phyloP scores from a whole-genome alignment of 305 asterid genomes.

The Solanum hybrid region DNA sequence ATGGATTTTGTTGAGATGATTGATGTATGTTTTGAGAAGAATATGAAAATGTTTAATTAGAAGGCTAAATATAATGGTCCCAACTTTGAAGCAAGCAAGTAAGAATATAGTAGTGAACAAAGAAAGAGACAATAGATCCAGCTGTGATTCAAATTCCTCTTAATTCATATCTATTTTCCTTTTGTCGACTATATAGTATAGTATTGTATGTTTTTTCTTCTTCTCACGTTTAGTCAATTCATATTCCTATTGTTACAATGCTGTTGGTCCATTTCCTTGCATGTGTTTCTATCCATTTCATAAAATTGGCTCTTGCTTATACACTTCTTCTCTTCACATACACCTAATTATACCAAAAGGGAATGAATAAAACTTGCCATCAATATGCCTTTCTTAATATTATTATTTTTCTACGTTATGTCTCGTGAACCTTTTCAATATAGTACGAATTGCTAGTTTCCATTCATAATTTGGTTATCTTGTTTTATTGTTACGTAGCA shows the following conservation, averaged over 20 bases:
- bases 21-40: not conserved
- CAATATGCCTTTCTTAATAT: not conserved
- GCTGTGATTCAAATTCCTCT: slow-evolving; percentile 31
- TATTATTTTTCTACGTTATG: not conserved
- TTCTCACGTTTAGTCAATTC: slow-evolving; percentile 46
- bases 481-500: not conserved
- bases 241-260: slow-evolving; percentile 1
- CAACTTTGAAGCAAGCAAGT: not conserved
- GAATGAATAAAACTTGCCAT: not conserved
- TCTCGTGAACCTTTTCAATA: not conserved
- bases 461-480: not conserved
- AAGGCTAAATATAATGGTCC: not conserved
- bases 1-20: not conserved
- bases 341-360: not conserved
- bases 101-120: not conserved
- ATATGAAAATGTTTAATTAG: not conserved
- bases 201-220: slow-evolving; percentile 10
- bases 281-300: not conserved
- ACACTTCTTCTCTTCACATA: not conserved
- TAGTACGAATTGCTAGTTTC: not conserved
- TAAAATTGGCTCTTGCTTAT: not conserved
- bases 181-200: slow-evolving; percentile 12
- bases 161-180: slow-evolving; percentile 37
- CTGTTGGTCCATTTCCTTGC: not conserved
- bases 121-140: slow-evolving; percentile 47